A percentile compares a stretch with the other conserved stretches of the same genome.
Evolutionary conservation across 768 basidiomycete genomes (phyloP).

Genomic region (Russula abietina): DNA sequence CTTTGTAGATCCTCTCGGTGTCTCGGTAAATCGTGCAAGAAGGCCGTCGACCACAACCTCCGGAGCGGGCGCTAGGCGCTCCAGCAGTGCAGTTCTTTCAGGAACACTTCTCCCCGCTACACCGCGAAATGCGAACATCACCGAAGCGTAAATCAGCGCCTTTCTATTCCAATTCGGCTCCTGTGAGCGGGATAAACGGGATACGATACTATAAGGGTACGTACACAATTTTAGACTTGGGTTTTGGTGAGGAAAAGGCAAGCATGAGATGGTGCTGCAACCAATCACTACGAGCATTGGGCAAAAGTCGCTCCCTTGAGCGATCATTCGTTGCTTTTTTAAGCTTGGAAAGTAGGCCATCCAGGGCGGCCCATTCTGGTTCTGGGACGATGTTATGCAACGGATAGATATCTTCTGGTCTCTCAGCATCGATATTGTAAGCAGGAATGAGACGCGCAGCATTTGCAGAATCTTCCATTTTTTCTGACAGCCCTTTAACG

Average conservation of each 20-base stretch:
- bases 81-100: slow-evolving; percentile 48
- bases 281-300: slow-evolving; percentile 63
- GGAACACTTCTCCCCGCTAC: slow-evolving; percentile 34
- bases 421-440: slow-evolving; percentile 57
- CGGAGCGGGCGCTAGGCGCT: slow-evolving; percentile 55
- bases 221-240: slow-evolving; percentile 59
- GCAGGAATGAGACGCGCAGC: slow-evolving; percentile 69
- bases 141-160: slow-evolving; percentile 72
- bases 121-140: slow-evolving; percentile 68
- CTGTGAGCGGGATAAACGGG: not conserved
- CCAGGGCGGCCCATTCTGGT: slow-evolving; percentile 69
- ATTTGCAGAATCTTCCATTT: slow-evolving; percentile 58
- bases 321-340: slow-evolving; percentile 43
- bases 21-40: slow-evolving; percentile 75
- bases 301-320: slow-evolving; percentile 52
- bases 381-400: slow-evolving; percentile 73
- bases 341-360: slow-evolving; percentile 43
- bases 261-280: slow-evolving; percentile 56
- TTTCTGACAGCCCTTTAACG: slow-evolving; percentile 40
- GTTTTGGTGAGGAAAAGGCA: slow-evolving; percentile 38
- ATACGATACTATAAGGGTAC: slow-evolving; percentile 27
- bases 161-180: slow-evolving; percentile 43
- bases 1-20: slow-evolving; percentile 58
- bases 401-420: slow-evolving; percentile 69
- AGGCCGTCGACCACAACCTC: slow-evolving; percentile 65